Evolutionary conservation across 768 basidiomycete genomes (phyloP), one percentile per base, ranked within the genome.

Genomic region (Hygrophoropsis aurantiaca): DNA sequence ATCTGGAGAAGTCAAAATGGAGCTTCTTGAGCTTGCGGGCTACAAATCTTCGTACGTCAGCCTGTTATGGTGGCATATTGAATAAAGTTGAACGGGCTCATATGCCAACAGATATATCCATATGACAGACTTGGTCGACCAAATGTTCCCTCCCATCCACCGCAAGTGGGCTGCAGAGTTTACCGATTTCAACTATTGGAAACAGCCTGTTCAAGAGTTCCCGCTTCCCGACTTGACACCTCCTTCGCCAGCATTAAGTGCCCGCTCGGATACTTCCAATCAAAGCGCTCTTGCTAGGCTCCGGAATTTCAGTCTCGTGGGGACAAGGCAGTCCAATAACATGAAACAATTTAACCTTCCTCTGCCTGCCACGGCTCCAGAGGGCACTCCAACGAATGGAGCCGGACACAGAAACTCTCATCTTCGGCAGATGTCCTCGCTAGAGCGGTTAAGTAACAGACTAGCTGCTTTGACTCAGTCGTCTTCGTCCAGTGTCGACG

Each of bases 101-200:
- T 27, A 11, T 11, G 16, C 16, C 21, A n/a, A 9, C 44, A 94
- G 93, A 45, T 98, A 98, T 66, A 97, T 97, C 50, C 90, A 94
- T 62, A 94, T 98, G 92, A 95, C 94, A 7, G 94, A 98, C 65
- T 80, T 99, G n/a, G 97, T 99, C 13, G 94, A 99, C 70, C 94
- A 97, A 68, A 94, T 97, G 85, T 99, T 99, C 74, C 97, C 97
- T 26, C 92, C 95, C 0, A 93, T 98, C 46, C 80, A 93, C 62
- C 82, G 86, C 42, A 91, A 90, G 62, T 87, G 85, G 80, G 79
- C 85, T 11, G 82, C 90, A 1, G 94, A 94, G 62, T 99, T 80
- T 64, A 97, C 94, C 1, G 95, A 98, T 65, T 94, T 97, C 77
- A 97, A 95, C 60, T 99, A 82, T 61, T 99, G 97, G 97, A 87